Base-by-base conservation (phyloP, 108 stramenopile species). In the Discostella stelligeroides region DNA sequence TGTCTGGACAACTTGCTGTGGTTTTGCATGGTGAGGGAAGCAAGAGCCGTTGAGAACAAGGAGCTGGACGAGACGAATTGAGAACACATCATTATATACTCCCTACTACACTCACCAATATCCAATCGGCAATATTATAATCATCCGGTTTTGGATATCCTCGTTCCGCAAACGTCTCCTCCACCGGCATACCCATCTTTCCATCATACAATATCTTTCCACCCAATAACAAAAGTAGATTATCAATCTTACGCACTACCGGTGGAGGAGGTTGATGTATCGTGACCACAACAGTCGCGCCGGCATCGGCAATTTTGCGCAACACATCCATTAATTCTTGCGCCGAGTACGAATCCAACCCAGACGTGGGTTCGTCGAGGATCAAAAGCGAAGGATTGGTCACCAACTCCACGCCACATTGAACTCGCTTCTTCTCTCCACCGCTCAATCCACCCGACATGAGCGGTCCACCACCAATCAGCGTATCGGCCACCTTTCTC, bases 221-320 rank as follows among this genome's bases (percentile, higher is more conserved):
- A 17, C 67, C 58, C 39, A 80, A 72, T 34, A 92, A 23, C 27
- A 90, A 69, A 43, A 93, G 86, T n/a, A 93, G 56, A 28, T 76
- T 79, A 72, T 95, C 89, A 68, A 95, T 93, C 4, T 86, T 77
- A 30, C 83, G 79, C 45, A 95, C 93, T 2, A 97, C 87, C 58
- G 93, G 90, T 0, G 88, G 87, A 7, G 87, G 79, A 11, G 96
- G 96, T 72, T 97, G 96, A 66, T 97, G 96, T 57, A 97, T 95
- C 23, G 96, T 97, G 61, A 91, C 92, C 5, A 94, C 71, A n/a
- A 95, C 90, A 21, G 87, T 85, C 10, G 83, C 57, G 13, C 91
- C 88, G 7, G 90, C 86, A 59, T 74, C 70, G 12, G 96, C 92
- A 41, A 98, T 88, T 56, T 86, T 82, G 56, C 91, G 85, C 57